Evolutionary conservation across 371 early-diverging fungal species (phyloP), one percentile per base, ranked within the genome.

Genomic region (Syncephalastrum sp.): DNA sequence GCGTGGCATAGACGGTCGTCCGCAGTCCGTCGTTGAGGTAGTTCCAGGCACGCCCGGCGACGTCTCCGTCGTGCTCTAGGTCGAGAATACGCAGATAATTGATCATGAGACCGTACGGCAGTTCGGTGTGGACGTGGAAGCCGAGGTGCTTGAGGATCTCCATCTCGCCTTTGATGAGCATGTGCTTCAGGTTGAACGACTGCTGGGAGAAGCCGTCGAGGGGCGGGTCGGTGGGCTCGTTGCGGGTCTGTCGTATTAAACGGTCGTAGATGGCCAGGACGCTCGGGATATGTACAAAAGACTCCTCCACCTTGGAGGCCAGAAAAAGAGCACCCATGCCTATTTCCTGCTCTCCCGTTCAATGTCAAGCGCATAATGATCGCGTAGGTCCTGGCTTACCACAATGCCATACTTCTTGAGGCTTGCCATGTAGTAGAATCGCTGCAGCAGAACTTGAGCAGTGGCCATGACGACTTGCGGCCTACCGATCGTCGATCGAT

Each of bases 381-480:
- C 21, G 21, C 21, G 33, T 0, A 50, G 13, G 24, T 21, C 25
- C 50, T 1, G n/a, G 60, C 81, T 54, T 79, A 91, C 93, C 69
- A 85, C 62, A 38, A 92, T 68, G 12, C 82, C 82, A 69, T 86
- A 87, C 17, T 88, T 71, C 54, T 81, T 83, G 13, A 94, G 68
- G 4, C 93, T 86, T 0, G 92, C 86, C 57, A 88, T 74, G 56
- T 82, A 92, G 72, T 85, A 98, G 82, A 96, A 96, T 7, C 98
- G 87, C 56, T 95, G 94, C 48, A 96, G 86, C 23, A 98, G 75
- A 3, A 94, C 91, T 68, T 96, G 95, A 2, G 96, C 96, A n/a
- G 95, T 95, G 4, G 96, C 94, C 84, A 95, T 91, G 0, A 93
- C 91, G 7, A 91, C 89, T 55, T 98, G 98, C 14, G 97, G 96